These are phyloP conservation scores for Telfairia occidentalis DNA, from an alignment of 331 rosid species.

Conservation along the genomic window DNA sequence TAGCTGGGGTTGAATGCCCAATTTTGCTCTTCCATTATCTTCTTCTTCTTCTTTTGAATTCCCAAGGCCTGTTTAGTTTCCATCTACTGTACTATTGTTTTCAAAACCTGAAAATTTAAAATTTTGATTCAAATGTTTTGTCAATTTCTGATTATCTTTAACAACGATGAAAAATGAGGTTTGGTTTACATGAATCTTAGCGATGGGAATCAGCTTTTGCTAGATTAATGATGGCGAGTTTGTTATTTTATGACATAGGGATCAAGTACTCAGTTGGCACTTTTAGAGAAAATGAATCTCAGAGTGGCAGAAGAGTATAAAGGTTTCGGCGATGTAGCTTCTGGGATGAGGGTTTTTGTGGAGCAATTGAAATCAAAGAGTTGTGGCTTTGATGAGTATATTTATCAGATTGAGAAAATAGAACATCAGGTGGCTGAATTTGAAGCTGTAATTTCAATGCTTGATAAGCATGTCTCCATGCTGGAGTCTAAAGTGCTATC, in stretches of 20 bases:
- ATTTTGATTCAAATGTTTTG: not conserved
- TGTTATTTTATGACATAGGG: constrained; percentile 31
- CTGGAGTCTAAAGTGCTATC: constrained; percentile 57
- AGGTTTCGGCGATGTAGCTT: constrained; percentile 67
- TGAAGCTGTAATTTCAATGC: constrained; percentile 73
- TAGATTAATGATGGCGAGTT: not conserved
- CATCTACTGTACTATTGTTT: not conserved
- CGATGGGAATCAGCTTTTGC: not conserved
- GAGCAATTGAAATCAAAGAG: constrained; percentile 77
- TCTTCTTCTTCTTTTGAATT: not conserved
- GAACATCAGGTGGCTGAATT: constrained; percentile 79
- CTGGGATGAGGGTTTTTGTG: constrained; percentile 72
- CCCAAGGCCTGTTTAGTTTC: not conserved
- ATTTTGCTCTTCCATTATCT: not conserved
- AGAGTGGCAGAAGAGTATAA: constrained; percentile 71
- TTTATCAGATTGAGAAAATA: constrained; percentile 53
- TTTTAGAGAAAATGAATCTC: constrained; percentile 71
- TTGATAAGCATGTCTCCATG: constrained; percentile 49
- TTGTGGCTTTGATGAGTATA: constrained; percentile 55
- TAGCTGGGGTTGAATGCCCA: not conserved
- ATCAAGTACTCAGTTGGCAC: constrained; percentile 59
- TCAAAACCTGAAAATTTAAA: not conserved
- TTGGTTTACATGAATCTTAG: not conserved
- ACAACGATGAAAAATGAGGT: not conserved
- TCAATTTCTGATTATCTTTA: not conserved